These are phyloP conservation scores for Tolypocladium guangdongense DNA, from an alignment of 2,329 filamentous ascomycete species.

Conservation along the genomic window DNA sequence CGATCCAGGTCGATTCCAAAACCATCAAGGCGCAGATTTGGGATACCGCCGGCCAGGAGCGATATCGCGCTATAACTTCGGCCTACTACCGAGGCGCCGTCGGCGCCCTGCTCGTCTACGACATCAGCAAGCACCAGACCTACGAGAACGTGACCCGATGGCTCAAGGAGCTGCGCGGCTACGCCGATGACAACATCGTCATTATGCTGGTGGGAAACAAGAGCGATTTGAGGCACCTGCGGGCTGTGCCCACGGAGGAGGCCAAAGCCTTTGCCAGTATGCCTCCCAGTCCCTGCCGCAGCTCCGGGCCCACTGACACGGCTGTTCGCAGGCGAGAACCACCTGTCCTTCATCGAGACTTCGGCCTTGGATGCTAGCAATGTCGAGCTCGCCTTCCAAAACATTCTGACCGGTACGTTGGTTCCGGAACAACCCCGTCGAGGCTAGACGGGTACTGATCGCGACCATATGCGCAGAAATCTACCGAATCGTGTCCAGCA, in stretches of 20 bases:
- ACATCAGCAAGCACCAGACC: constrained; percentile 99
- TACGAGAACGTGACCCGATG: constrained; percentile 98
- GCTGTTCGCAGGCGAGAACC: constrained; percentile 67
- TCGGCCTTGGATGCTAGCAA: constrained; percentile 98
- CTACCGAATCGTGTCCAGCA: constrained; percentile 97
- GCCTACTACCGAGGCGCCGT: constrained; percentile 98
- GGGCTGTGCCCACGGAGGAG: constrained; percentile 94
- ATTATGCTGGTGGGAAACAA: constrained; percentile 99
- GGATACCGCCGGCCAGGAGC: constrained; percentile 98
- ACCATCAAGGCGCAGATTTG: constrained; percentile 99
- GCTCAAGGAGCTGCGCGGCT: constrained; percentile 96
- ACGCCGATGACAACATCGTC: constrained; percentile 97
- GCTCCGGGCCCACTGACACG: constrained; percentile 5
- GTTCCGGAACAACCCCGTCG: background rate
- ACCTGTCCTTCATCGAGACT: constrained; percentile 97
- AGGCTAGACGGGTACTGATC: background rate
- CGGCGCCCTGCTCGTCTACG: constrained; percentile 93
- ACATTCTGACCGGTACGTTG: constrained; percentile 85
- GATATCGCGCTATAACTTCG: constrained; percentile 97
- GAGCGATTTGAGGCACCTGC: constrained; percentile 98
- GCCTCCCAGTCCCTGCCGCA: background rate
- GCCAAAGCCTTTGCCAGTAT: constrained; percentile 95
- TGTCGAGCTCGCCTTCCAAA: constrained; percentile 98
- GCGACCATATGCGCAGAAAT: constrained; percentile 56
- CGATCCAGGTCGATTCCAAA: constrained; percentile 98